phyloP scores from a whole-genome alignment of 1,284 basidiomycete species.

The Tilletia walkeri region DNA sequence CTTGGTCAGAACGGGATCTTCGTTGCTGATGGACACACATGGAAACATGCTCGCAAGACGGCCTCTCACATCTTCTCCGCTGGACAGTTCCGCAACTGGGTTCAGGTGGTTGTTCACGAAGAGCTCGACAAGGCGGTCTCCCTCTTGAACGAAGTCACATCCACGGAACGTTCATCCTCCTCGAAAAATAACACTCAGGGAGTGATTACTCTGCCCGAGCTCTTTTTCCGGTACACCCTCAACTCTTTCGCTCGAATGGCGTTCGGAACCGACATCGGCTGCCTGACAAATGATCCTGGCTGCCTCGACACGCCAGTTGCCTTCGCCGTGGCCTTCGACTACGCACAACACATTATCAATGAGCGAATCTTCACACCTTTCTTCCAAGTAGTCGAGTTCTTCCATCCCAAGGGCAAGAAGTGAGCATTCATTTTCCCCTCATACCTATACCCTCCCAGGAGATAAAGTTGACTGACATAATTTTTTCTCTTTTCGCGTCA shows the following conservation, averaged over 20 bases:
- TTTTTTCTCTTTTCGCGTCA: no score
- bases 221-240: conserved; percentile 35
- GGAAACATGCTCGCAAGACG: conserved; percentile 34
- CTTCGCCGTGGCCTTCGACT: conserved; percentile 54
- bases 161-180: not conserved
- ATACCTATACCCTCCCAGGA: not conserved
- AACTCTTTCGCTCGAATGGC: conserved; percentile 18
- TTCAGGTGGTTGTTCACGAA: conserved; percentile 39
- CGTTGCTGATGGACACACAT: conserved; percentile 45
- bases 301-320: conserved; percentile 39
- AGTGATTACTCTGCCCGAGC: conserved; percentile 33
- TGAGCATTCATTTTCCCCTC: not conserved
- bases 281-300: conserved; percentile 28
- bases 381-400: conserved; percentile 34
- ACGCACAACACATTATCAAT: conserved; percentile 48
- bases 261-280: conserved; percentile 30
- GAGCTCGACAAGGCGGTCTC: conserved; percentile 37
- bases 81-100: conserved; percentile 36
- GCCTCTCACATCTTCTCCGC: conserved; percentile 39
- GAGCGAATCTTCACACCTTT: conserved; percentile 37
- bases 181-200: not conserved
- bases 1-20: conserved; percentile 42
- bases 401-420: conserved; percentile 30
- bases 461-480: no score
- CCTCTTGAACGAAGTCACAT: conserved; percentile 28